Base-by-base conservation (phyloP, 179 eudicot species). In the Vitellaria paradoxa region DNA sequence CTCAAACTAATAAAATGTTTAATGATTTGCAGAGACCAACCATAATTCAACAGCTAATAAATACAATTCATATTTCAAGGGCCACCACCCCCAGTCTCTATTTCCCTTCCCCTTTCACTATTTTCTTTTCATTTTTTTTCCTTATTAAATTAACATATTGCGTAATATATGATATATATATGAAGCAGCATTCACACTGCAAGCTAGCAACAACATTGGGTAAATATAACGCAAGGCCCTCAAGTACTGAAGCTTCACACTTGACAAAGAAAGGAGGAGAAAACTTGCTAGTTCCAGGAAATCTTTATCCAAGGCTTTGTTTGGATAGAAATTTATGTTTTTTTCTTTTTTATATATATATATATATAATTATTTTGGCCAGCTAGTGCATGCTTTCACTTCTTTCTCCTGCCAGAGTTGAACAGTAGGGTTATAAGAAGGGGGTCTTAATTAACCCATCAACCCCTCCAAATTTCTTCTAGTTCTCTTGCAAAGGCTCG, bases 401-500 rank as follows among this genome's bases (percentile, higher is more conserved):
- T 30, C 37, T 30, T 30, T 30, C 37, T 30, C 37, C 37, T 30
- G 37, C 37, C 37, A 0, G 37, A 30, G 37, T 30, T 30, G 37
- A 30, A 30, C 37, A 30, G 37, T 30, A 30, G 37, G 37, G 37
- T 30, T 30, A 30, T 30, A 2, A 30, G 37, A 30, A 30, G 2
- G 37, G 37, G 37, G 37, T 1, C 37, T 2, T 30, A 30, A 30
- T 30, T 0, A 30, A 30, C 37, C 37, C 37, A 0, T 30, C 37
- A 67, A 55, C 56, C 80, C 72, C 65, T 84, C 99, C 99, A 95
- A 21, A 95, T 95, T 17, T 82, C 81, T 79, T 95, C 97, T 3
- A 95, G 95, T 79, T 95, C 95, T 56, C 82, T 83, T 7, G 97
- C 97, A 53, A 95, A 91, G 4, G 86, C 91, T 81, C 85, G 77